phyloP scores from a whole-genome alignment of 2,329 filamentous ascomycete species.

The Xylariaceae sp. region DNA sequence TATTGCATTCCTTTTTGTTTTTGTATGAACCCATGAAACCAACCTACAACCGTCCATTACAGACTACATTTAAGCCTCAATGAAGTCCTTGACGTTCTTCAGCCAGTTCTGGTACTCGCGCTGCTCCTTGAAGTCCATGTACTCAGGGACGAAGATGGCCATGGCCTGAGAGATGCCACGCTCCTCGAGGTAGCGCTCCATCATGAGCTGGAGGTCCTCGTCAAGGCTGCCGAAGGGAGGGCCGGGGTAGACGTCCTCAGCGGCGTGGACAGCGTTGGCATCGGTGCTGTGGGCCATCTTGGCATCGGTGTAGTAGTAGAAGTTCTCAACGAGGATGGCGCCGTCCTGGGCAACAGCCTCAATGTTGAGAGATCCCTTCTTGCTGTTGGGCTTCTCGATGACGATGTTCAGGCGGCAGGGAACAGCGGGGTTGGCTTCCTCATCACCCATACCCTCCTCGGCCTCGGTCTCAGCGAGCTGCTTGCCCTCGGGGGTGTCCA shows the following conservation, averaged over 20 bases:
- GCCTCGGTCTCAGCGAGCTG: constrained; percentile 52
- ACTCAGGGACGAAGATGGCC: constrained; percentile 88
- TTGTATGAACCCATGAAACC: neutral
- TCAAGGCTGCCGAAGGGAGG: constrained; percentile 92
- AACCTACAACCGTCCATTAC: neutral
- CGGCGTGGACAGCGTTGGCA: constrained; percentile 70
- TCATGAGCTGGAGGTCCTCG: constrained; percentile 85
- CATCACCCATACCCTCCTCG: constrained; percentile 48
- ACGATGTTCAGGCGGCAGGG: constrained; percentile 81
- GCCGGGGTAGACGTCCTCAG: constrained; percentile 77
- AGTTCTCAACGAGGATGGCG: constrained; percentile 79
- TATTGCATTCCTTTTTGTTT: neutral
- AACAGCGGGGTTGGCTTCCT: constrained; percentile 53
- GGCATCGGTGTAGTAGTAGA: constrained; percentile 78
- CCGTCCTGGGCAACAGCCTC: constrained; percentile 84
- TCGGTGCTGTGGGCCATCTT: constrained; percentile 70
- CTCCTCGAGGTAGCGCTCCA: constrained; percentile 94
- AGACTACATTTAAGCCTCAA: constrained; percentile 56
- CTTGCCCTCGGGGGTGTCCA: constrained; percentile 37
- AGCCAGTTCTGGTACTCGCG: constrained; percentile 93
- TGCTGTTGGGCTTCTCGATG: constrained; percentile 69
- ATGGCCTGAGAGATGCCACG: constrained; percentile 82
- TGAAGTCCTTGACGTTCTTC: constrained; percentile 77
- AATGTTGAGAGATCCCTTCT: constrained; percentile 76
- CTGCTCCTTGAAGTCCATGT: constrained; percentile 98